These are phyloP conservation scores for Heliocybe sulcata DNA, from an alignment of 1,284 basidiomycete species.

Conservation along the genomic window DNA sequence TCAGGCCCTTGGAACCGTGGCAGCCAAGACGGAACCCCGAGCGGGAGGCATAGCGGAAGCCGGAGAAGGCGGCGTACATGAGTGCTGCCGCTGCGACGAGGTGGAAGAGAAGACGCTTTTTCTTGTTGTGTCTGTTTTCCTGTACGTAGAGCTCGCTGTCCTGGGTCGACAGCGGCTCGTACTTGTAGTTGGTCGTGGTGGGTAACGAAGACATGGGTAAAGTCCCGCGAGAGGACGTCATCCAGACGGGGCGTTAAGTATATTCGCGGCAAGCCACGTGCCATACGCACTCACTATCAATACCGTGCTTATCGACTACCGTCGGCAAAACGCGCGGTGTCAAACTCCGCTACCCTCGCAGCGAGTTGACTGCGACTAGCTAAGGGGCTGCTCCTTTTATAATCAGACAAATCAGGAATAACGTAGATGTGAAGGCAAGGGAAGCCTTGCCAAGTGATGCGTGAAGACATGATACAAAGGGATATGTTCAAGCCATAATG, in stretches of 20 bases:
- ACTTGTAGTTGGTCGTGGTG: not conserved
- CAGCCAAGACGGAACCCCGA: not conserved
- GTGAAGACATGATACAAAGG: too few relatives aligned
- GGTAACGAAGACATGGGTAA: not conserved
- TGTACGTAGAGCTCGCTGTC: not conserved
- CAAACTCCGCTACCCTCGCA: too few relatives aligned
- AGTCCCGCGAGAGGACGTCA: not conserved
- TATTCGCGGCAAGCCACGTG: not conserved
- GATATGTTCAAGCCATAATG: too few relatives aligned
- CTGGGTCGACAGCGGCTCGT: not conserved
- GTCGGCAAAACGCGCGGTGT: too few relatives aligned
- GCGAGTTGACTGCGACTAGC: too few relatives aligned
- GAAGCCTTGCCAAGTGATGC: too few relatives aligned
- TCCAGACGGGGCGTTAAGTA: not conserved
- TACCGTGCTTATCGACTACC: too few relatives aligned
- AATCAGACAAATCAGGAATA: too few relatives aligned
- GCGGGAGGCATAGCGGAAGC: slow-evolving; percentile 6
- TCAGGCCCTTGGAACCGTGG: not conserved
- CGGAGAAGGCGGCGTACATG: slow-evolving; percentile 17
- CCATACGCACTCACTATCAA: too few relatives aligned
- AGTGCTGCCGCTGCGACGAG: slow-evolving; percentile 13
- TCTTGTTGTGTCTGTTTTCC: not conserved
- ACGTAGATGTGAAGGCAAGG: too few relatives aligned
- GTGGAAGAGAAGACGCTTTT: slow-evolving; percentile 11
- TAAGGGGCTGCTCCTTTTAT: too few relatives aligned